These are phyloP conservation scores for Platanus orientalis DNA, from an alignment of 164 flowering plant genomes.

Conservation along the genomic window DNA sequence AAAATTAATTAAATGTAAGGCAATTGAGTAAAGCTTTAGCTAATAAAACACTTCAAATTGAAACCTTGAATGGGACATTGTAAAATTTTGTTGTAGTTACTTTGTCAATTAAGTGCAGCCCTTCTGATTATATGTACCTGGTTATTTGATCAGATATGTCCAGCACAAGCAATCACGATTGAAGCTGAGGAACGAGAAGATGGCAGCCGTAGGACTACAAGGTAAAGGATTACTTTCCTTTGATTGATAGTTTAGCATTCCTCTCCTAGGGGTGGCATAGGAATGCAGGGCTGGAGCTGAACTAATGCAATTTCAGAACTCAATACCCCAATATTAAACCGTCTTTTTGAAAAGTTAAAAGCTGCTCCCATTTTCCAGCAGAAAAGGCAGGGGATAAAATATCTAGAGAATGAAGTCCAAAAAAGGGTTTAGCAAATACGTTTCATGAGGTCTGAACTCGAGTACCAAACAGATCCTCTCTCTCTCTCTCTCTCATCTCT, in stretches of 20 bases:
- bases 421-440: not conserved
- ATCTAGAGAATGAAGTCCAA: not conserved
- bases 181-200: conserved; percentile 99
- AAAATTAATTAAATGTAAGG: too few relatives aligned
- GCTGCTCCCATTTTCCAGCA: not conserved
- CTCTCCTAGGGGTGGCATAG: not conserved
- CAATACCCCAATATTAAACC: not conserved
- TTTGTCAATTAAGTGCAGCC: not conserved
- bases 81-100: not conserved
- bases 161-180: conserved; percentile 98
- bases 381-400: not conserved
- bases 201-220: conserved; percentile 96
- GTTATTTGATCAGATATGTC: conserved; percentile 63
- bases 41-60: too few relatives aligned
- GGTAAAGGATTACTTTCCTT: conserved; percentile 36
- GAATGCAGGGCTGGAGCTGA: not conserved
- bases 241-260: not conserved
- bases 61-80: not conserved
- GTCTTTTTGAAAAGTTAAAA: not conserved
- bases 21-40: too few relatives aligned
- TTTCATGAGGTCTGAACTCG: not conserved
- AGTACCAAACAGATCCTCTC: conserved; percentile 4
- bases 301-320: not conserved
- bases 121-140: conserved; percentile 1
- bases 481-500: not conserved